phyloP scores from a whole-genome alignment of 345 rosid species.

The Bruguiera sexangula region DNA sequence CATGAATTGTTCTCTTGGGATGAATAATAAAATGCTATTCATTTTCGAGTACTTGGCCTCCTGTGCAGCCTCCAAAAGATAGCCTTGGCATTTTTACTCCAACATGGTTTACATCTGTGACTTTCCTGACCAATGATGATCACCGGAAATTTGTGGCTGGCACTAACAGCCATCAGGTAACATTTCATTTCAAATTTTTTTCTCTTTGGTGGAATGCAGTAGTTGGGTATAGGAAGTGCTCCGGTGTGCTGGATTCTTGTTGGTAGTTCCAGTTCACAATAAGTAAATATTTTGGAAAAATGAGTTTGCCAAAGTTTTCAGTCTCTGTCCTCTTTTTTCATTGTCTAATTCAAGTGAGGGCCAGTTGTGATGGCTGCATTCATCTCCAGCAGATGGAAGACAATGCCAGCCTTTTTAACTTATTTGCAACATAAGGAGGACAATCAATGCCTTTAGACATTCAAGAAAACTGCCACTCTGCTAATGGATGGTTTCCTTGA shows the following conservation, averaged over 20 bases:
- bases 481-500: too few species aligned
- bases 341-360: neutral
- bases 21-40: neutral
- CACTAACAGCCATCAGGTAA: slow-evolving; percentile 79
- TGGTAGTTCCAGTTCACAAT: slow-evolving; percentile 1
- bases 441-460: too few species aligned
- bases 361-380: neutral
- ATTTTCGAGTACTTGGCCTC: slow-evolving; percentile 1
- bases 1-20: neutral
- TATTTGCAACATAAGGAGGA: too few species aligned
- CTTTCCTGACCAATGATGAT: slow-evolving; percentile 69
- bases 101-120: slow-evolving; percentile 83
- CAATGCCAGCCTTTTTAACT: too few species aligned
- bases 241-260: neutral
- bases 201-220: neutral
- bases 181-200: neutral
- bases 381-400: too few species aligned
- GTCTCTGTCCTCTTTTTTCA: neutral
- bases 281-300: neutral
- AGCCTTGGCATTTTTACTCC: slow-evolving; percentile 94
- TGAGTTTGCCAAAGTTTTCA: neutral
- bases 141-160: slow-evolving; percentile 89
- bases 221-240: neutral
- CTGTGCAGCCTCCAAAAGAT: slow-evolving; percentile 66
- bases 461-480: too few species aligned